Percentiles rank a stretch among this genome's conserved stretches.
Conservation (phyloP, 352 stramenopile genomes). For the Hyaloperonospora arabidopsidis region DNA sequence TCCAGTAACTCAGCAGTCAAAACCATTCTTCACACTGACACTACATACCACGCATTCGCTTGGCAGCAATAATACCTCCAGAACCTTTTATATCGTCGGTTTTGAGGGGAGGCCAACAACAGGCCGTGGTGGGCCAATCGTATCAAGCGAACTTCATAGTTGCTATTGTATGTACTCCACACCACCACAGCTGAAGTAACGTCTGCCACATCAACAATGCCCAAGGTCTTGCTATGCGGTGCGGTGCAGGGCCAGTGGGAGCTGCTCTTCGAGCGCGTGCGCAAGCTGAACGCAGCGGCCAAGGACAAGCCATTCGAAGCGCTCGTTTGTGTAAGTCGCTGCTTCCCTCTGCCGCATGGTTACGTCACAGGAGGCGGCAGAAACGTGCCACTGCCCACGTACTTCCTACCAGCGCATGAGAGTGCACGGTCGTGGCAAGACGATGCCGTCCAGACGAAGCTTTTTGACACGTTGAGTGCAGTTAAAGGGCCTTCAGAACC, state of each 20-base stretch:
- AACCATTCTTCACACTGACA: too few species aligned
- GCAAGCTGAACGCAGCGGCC: constrained; percentile 53
- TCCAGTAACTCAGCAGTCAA: too few species aligned
- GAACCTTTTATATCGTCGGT: too few species aligned
- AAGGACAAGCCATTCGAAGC: constrained; percentile 54
- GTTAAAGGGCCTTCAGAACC: constrained; percentile 8
- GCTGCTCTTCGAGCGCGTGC: constrained; percentile 55
- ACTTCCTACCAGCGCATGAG: constrained; percentile 40
- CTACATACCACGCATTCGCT: too few species aligned
- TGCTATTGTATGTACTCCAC: background rate
- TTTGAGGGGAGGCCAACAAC: too few species aligned
- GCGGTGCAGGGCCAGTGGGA: constrained; percentile 54
- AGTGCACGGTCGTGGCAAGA: constrained; percentile 20
- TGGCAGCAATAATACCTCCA: too few species aligned
- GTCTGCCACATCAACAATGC: constrained; percentile 29
- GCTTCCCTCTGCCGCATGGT: constrained; percentile 44
- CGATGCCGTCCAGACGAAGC: constrained; percentile 23
- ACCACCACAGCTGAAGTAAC: too few species aligned
- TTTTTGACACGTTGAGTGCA: constrained; percentile 37
- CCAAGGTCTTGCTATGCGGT: constrained; percentile 70
- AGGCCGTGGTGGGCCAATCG: too few species aligned
- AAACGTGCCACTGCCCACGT: constrained; percentile 51
- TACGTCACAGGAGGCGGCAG: constrained; percentile 32
- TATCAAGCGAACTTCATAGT: background rate
- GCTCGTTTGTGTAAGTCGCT: constrained; percentile 52